phyloP scores from a whole-genome alignment of 2,329 filamentous ascomycete genomes.

The Chrysoporthe austroafricana region DNA sequence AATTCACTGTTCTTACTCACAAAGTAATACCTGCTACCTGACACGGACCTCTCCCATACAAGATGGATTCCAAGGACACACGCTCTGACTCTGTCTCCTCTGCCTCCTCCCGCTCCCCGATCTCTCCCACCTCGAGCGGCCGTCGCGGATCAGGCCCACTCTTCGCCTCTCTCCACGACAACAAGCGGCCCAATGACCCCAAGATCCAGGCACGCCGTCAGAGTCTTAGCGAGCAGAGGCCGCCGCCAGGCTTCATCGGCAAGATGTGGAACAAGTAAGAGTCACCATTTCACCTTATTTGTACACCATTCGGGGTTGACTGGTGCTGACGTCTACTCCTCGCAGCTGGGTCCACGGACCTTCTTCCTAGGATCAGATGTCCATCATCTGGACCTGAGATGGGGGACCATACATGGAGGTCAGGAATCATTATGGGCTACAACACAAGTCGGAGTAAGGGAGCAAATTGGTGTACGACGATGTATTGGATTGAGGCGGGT shows the following conservation, averaged over 20 bases:
- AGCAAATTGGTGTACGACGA: background rate
- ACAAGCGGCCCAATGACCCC: conserved; percentile 53
- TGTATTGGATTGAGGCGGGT: background rate
- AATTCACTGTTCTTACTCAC: background rate
- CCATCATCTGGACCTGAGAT: too few species aligned
- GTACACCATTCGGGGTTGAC: background rate
- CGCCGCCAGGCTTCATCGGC: conserved; percentile 53
- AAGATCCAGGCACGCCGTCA: conserved; percentile 51
- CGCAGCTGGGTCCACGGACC: conserved; percentile 3
- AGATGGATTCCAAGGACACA: conserved; percentile 20
- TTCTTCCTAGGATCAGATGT: background rate
- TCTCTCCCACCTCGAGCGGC: conserved; percentile 30
- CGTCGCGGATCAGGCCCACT: conserved; percentile 49
- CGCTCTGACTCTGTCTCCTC: conserved; percentile 29
- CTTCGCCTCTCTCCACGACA: conserved; percentile 56
- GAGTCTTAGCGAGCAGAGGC: conserved; percentile 59
- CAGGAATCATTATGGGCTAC: background rate
- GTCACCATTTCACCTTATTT: background rate
- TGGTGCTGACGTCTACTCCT: background rate
- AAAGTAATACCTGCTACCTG: too few species aligned
- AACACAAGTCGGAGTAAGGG: background rate
- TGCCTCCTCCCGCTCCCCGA: conserved; percentile 6
- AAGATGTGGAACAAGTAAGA: conserved; percentile 62
- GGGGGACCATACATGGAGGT: background rate
- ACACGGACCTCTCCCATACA: background rate